Evolutionary conservation across 371 early-diverging fungal genomes (phyloP).

Genomic region (Mortierella sp.): DNA sequence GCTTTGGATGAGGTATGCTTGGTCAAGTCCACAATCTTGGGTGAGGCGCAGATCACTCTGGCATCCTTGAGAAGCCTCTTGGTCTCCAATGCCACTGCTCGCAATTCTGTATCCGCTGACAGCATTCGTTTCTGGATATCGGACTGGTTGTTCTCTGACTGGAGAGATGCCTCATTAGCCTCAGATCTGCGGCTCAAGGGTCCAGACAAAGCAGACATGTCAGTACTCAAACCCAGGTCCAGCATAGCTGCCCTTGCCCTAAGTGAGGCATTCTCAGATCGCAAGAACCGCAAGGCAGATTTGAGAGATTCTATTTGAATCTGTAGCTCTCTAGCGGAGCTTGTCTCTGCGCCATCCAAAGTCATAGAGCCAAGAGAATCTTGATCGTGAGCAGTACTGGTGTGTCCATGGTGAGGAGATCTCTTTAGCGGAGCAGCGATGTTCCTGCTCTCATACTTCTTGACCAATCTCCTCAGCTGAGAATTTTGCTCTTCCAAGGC

Average conservation of each 20-base stretch:
- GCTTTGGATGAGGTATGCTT: conserved; percentile 40
- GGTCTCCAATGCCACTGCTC: conserved; percentile 55
- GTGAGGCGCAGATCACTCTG: conserved; percentile 65
- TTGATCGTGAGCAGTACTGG: conserved; percentile 12
- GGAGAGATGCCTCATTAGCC: conserved; percentile 14
- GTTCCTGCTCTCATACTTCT: conserved; percentile 31
- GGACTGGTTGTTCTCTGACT: background rate
- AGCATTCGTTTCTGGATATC: conserved; percentile 19
- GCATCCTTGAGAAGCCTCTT: conserved; percentile 62
- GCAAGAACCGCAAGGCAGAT: conserved; percentile 79
- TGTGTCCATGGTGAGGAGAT: conserved; percentile 34
- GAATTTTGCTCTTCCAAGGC: conserved; percentile 74
- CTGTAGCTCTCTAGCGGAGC: conserved; percentile 27
- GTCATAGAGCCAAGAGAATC: conserved; percentile 14
- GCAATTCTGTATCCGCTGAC: conserved; percentile 41
- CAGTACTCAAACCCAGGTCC: conserved; percentile 56
- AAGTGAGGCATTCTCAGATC: conserved; percentile 85
- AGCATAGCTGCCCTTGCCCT: conserved; percentile 68
- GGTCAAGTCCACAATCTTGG: conserved; percentile 66
- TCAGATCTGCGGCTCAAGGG: conserved; percentile 23
- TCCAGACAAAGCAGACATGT: conserved; percentile 31
- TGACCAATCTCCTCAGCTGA: conserved; percentile 61
- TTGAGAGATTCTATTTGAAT: conserved; percentile 78
- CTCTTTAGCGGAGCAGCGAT: conserved; percentile 27
- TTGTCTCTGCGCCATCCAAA: conserved; percentile 23